phyloP scores from a whole-genome alignment of 306 rosid genomes.

The Corylus heterophylla region DNA sequence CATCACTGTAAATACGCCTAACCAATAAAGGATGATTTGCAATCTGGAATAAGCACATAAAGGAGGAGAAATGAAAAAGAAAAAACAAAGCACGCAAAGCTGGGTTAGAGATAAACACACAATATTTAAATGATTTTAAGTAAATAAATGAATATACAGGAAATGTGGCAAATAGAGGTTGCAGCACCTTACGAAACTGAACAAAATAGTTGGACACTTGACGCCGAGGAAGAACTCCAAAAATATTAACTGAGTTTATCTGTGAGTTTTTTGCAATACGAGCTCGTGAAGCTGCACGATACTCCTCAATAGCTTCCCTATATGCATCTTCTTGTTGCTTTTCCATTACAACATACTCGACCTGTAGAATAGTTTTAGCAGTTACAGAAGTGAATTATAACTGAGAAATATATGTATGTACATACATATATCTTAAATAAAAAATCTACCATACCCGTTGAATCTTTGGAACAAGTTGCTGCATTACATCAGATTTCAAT shows the following conservation, averaged over 20 bases:
- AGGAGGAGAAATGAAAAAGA: conserved; percentile 8
- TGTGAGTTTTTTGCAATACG: conserved; percentile 57
- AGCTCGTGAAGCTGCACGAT: conserved; percentile 82
- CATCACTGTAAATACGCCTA: conserved; percentile 81
- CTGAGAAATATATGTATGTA: neutral
- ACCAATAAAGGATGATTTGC: conserved; percentile 96
- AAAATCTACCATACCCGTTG: conserved; percentile 53
- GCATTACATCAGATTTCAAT: conserved; percentile 96
- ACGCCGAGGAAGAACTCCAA: conserved; percentile 64
- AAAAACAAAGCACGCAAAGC: neutral
- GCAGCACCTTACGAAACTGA: conserved; percentile 90
- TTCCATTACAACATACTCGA: conserved; percentile 83
- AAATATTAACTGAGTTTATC: conserved; percentile 36
- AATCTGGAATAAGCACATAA: conserved; percentile 53
- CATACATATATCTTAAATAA: neutral
- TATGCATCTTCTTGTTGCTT: conserved; percentile 76
- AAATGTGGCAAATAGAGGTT: conserved; percentile 18
- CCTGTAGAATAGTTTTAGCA: conserved; percentile 52
- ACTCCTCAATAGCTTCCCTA: conserved; percentile 87
- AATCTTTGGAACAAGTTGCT: conserved; percentile 92
- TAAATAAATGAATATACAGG: neutral
- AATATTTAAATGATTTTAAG: neutral
- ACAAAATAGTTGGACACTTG: conserved; percentile 94
- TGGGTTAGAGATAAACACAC: conserved; percentile 14
- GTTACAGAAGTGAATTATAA: conserved; percentile 5